Evolutionary conservation across 768 basidiomycete species (phyloP), one percentile per base, ranked within the genome.

Genomic region (Paxillus ammoniavirescens): DNA sequence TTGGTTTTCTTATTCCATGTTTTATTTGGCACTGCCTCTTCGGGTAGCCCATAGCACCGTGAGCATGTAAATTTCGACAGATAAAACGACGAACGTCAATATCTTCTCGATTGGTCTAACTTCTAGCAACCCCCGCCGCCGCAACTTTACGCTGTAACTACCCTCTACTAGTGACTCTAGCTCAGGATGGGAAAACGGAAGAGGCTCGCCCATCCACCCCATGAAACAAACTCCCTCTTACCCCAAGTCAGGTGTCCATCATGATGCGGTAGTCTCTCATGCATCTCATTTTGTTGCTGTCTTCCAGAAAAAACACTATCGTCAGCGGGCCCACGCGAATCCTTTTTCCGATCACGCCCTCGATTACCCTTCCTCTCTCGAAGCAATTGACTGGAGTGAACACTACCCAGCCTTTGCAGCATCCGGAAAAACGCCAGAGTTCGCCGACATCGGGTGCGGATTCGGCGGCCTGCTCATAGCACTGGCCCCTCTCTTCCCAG

Each of bases 371-470:
- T 52, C 80, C 13, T 84, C 85, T 6, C 95, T 95, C 4, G 67
- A 77, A 33, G 71, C 73, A 47, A 83, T 96, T 68, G 86, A 95
- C 71, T 97, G 95, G 95, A 69, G 76, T 10, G 68, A 72, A 18
- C 92, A 94, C 70, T 98, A 86, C 72, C 95, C 96, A 0, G 78
- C 82, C 28, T 89, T 84, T 66, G 68, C 74, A 30, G 70, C 65
- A 21, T 68, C 78, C 33, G 77, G 77, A 40, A 89, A 89, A 64
- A 72, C 74, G 9, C 95, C 97, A 42, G 93, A 95, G 71, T 97
- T 94, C 65, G 97, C 93, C 4, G 97, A 99, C 70, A 84, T 99
- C 35, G 97, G 97, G 0, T 99, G 97, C 69, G 97, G 97, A 41
- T 99, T 98, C 64, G 97, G 97, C 13, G 97, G 97, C 14, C 82